Conservation (phyloP, 2,329 filamentous ascomycete genomes). For the Nigrospora osmanthi region DNA sequence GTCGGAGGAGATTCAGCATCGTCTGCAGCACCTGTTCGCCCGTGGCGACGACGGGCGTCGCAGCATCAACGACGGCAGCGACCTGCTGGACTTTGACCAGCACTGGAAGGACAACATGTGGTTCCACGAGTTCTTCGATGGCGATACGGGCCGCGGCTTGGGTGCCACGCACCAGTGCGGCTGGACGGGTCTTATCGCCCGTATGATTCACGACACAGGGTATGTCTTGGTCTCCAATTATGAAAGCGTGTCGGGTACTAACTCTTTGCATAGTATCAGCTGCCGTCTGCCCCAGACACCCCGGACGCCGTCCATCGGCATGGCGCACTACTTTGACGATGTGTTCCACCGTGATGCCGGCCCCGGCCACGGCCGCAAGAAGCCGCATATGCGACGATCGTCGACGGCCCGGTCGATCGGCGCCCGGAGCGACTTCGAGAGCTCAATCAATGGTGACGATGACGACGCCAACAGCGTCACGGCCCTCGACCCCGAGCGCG, state of each 20-base stretch:
- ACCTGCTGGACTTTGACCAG: conserved; percentile 82
- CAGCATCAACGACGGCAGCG: conserved; percentile 78
- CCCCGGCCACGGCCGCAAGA: conserved; percentile 28
- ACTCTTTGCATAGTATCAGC: conserved; percentile 54
- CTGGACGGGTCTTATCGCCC: conserved; percentile 92
- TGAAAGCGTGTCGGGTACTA: conserved; percentile 23
- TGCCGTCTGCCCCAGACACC: conserved; percentile 91
- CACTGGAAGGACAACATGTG: conserved; percentile 91
- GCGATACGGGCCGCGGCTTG: conserved; percentile 79
- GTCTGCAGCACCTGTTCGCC: conserved; percentile 84
- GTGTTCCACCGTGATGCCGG: conserved; percentile 53
- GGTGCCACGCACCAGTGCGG: conserved; percentile 93
- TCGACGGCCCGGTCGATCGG: conserved; percentile 81
- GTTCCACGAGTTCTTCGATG: conserved; percentile 98
- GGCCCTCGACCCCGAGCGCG: conserved; percentile 45
- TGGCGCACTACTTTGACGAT: conserved; percentile 94
- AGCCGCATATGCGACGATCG: conserved; percentile 61
- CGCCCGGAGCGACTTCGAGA: conserved; percentile 69
- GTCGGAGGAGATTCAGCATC: conserved; percentile 89
- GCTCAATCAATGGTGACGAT: conserved; percentile 37
- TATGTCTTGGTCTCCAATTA: conserved; percentile 36
- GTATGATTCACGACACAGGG: conserved; percentile 97
- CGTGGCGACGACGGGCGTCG: conserved; percentile 77
- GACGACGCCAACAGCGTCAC: conserved; percentile 37
- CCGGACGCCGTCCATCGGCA: conserved; percentile 73